Evolutionary conservation across 768 basidiomycete genomes (phyloP).

Genomic region (Auriculariales sp.): DNA sequence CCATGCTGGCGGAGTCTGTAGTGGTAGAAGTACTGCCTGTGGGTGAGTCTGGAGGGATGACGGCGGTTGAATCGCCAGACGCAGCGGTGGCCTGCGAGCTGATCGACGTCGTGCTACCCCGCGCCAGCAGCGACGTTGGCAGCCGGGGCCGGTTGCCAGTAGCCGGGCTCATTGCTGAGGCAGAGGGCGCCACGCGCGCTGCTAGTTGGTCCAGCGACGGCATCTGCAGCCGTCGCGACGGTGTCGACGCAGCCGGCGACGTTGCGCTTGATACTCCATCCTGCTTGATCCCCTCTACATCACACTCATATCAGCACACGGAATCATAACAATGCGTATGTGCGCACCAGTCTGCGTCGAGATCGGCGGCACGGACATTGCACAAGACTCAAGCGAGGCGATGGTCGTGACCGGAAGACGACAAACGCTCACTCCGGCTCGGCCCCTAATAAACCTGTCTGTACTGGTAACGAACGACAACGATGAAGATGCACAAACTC

Average conservation of each 20-base stretch:
- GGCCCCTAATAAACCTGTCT: too few species aligned
- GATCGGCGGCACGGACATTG: not conserved
- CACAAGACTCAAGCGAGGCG: too few species aligned
- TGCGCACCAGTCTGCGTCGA: not conserved
- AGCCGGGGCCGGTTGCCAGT: conserved; percentile 44
- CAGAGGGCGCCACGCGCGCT: conserved; percentile 22
- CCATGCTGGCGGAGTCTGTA: conserved; percentile 31
- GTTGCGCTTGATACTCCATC: too few species aligned
- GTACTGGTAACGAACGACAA: too few species aligned
- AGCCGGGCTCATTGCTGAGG: conserved; percentile 7
- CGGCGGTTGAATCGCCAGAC: conserved; percentile 45
- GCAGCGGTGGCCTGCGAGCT: conserved; percentile 36
- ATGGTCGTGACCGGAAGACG: too few species aligned
- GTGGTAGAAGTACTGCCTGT: conserved; percentile 21
- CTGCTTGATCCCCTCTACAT: not conserved
- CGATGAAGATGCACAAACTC: too few species aligned
- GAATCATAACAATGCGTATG: not conserved
- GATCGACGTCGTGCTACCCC: conserved; percentile 32
- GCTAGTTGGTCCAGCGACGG: conserved; percentile 66
- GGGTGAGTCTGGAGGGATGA: conserved; percentile 55
- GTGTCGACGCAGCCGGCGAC: not conserved
- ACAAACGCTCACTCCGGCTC: too few species aligned
- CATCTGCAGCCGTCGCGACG: not conserved
- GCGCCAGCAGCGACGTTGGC: conserved; percentile 47
- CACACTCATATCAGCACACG: not conserved